phyloP scores from a whole-genome alignment of 768 basidiomycete genomes.

The Boletus fagicola region DNA sequence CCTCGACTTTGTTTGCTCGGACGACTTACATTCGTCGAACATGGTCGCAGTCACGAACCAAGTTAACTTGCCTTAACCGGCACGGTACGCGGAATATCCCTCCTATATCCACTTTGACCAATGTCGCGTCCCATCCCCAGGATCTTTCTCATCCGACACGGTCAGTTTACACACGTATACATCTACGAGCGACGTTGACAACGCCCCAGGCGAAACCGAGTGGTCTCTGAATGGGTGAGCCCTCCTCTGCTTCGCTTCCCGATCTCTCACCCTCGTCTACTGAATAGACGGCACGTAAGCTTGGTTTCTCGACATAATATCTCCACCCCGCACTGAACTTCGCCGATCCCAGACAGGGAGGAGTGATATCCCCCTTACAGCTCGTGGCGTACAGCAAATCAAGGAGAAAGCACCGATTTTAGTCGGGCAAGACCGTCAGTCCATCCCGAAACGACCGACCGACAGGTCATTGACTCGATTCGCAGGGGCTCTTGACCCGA shows the following conservation, averaged over 20 bases:
- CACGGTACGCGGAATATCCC: background rate
- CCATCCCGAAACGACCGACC: background rate
- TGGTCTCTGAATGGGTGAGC: slow-evolving; percentile 85
- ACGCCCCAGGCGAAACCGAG: slow-evolving; percentile 76
- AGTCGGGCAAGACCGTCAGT: slow-evolving; percentile 77
- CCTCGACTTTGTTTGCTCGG: background rate
- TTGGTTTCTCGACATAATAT: slow-evolving; percentile 3
- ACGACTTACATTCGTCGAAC: slow-evolving; percentile 65
- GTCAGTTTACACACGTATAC: slow-evolving; percentile 33
- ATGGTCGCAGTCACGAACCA: slow-evolving; percentile 34
- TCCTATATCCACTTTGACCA: background rate
- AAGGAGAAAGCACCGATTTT: slow-evolving; percentile 59
- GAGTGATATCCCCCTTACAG: slow-evolving; percentile 85
- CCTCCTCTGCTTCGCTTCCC: background rate
- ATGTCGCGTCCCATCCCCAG: slow-evolving; percentile 60
- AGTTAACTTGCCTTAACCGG: slow-evolving; percentile 1
- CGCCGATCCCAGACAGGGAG: slow-evolving; percentile 67
- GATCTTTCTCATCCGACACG: slow-evolving; percentile 79
- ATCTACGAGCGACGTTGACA: slow-evolving; percentile 4
- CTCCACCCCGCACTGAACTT: background rate
- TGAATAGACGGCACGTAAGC: slow-evolving; percentile 58
- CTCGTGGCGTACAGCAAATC: slow-evolving; percentile 69
- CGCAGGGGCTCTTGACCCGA: slow-evolving; percentile 74
- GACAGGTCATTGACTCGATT: background rate
- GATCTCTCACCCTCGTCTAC: slow-evolving; percentile 6